phyloP scores from a whole-genome alignment of 352 stramenopile genomes.

The Phytophthora agathidicida region DNA sequence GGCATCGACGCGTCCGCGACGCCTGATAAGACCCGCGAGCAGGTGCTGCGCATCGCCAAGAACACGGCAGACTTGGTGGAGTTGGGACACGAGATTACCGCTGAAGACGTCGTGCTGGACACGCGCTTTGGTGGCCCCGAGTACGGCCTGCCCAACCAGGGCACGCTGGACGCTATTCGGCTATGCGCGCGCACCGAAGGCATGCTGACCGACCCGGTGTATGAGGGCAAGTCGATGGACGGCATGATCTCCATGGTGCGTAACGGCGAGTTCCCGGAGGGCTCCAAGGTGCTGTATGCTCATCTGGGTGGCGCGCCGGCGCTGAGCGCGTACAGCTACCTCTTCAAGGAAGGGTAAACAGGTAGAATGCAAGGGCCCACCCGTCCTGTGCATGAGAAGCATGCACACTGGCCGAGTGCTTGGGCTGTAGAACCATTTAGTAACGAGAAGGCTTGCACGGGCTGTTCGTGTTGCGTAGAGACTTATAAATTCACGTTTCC shows the following conservation, averaged over 20 bases:
- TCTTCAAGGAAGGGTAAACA: conserved; percentile 38
- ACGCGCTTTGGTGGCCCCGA: conserved; percentile 38
- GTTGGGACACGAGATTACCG: conserved; percentile 34
- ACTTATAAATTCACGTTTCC: background rate
- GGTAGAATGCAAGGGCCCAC: too few relatives aligned
- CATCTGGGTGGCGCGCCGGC: conserved; percentile 35
- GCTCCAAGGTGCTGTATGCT: conserved; percentile 42
- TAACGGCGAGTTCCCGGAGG: conserved; percentile 41
- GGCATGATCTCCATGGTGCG: conserved; percentile 45
- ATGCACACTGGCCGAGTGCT: too few relatives aligned
- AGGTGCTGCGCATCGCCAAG: conserved; percentile 40
- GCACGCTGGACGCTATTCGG: conserved; percentile 40
- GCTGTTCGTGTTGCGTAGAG: background rate
- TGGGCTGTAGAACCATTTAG: too few relatives aligned
- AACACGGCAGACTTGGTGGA: conserved; percentile 42
- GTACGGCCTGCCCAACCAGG: conserved; percentile 42
- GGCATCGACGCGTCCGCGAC: conserved; percentile 42
- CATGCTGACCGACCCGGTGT: conserved; percentile 44
- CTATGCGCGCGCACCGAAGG: conserved; percentile 40
- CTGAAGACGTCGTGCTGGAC: conserved; percentile 38
- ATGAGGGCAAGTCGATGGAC: conserved; percentile 48
- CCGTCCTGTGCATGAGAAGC: too few relatives aligned
- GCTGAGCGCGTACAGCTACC: conserved; percentile 45
- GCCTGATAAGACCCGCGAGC: conserved; percentile 40
- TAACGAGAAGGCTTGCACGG: too few relatives aligned